A percentile compares a stretch with the other conserved stretches of the same genome.
Conservation (phyloP, 1,139 yeast species). For the Yamadazyma triangularis region DNA sequence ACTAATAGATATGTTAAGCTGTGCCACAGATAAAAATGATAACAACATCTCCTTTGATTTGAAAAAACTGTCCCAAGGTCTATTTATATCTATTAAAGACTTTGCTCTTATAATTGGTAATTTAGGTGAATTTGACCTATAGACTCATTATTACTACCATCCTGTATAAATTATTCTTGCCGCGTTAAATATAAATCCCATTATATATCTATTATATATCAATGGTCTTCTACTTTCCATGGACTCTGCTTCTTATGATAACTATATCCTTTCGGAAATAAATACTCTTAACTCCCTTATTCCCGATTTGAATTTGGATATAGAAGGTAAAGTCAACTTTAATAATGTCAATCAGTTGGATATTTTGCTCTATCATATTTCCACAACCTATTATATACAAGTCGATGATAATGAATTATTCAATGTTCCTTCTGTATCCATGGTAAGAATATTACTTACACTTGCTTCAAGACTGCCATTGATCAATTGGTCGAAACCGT, state of each 20-base stretch:
- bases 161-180: too few species aligned
- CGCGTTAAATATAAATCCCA: too few species aligned
- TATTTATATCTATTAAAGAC: constrained; percentile 33
- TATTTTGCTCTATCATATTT: constrained; percentile 24
- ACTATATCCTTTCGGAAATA: too few species aligned
- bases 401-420: constrained; percentile 6
- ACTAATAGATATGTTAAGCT: constrained; percentile 43
- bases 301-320: constrained; percentile 2
- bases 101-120: constrained; percentile 42
- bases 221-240: too few species aligned
- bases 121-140: constrained; percentile 36
- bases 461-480: constrained; percentile 24
- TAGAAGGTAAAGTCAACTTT: constrained; percentile 15
- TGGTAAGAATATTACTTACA: constrained; percentile 28
- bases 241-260: too few species aligned
- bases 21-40: constrained; percentile 26
- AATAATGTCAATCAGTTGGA: constrained; percentile 28
- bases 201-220: too few species aligned
- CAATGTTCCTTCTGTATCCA: constrained; percentile 12
- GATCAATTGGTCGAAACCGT: constrained; percentile 21
- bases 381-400: constrained; percentile 7
- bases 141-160: too few species aligned
- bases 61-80: constrained; percentile 21
- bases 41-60: constrained; percentile 27
- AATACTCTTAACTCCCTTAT: neutral